These are phyloP conservation scores for Plasmodium cynomolgi DNA, from an alignment of 169 alveolate species.

Conservation along the genomic window DNA sequence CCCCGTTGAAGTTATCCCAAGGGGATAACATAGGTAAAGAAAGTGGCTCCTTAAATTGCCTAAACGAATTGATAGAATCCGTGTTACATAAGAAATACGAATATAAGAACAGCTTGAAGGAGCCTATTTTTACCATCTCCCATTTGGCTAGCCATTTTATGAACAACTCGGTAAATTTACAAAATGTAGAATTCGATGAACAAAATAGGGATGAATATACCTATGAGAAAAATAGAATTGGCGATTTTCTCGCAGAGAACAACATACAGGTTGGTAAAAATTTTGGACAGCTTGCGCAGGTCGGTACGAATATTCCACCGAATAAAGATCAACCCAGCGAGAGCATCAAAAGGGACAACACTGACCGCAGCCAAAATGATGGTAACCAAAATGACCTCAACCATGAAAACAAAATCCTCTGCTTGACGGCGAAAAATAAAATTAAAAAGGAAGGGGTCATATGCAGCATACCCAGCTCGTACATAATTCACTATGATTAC, in stretches of 20 bases:
- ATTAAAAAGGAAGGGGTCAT: conserved; percentile 21
- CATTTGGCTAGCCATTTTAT: conserved; percentile 4
- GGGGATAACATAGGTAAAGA: neutral
- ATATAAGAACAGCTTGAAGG: conserved; percentile 4
- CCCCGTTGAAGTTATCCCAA: neutral
- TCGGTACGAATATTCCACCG: neutral
- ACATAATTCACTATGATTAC: conserved; percentile 43
- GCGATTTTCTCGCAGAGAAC: conserved; percentile 14
- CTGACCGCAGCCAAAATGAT: neutral
- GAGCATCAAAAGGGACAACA: neutral
- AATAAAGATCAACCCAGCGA: neutral
- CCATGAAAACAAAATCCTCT: conserved; percentile 8
- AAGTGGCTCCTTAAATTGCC: neutral
- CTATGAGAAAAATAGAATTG: conserved; percentile 44
- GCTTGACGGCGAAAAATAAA: conserved; percentile 36
- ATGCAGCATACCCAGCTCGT: conserved; percentile 36
- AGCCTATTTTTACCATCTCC: conserved; percentile 21
- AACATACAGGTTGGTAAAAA: neutral
- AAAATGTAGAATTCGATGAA: conserved; percentile 33
- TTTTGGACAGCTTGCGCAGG: neutral
- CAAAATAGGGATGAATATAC: conserved; percentile 38
- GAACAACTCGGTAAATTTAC: neutral
- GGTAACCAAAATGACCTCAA: neutral
- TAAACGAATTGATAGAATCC: conserved; percentile 8
- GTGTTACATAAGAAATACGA: conserved; percentile 19